phyloP scores from a whole-genome alignment of 2,329 filamentous ascomycete genomes.

The Xylaria sp. region DNA sequence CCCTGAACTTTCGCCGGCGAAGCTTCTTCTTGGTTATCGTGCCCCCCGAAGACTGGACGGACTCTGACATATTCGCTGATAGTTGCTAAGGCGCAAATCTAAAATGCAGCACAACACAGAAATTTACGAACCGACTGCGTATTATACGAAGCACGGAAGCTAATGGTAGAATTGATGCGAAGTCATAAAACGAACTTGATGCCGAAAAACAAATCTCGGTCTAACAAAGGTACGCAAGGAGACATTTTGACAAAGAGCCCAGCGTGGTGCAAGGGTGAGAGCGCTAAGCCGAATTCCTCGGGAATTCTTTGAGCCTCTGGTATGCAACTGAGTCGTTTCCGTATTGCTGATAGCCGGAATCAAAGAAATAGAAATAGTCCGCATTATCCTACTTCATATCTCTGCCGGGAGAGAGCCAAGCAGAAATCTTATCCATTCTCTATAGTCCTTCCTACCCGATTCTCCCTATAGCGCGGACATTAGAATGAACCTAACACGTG shows the following conservation, averaged over 20 bases:
- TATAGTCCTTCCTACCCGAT: no score
- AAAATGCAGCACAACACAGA: background rate
- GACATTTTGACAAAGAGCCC: background rate
- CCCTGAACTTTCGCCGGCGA: background rate
- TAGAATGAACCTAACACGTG: no score
- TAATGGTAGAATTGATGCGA: background rate
- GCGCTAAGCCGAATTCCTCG: background rate
- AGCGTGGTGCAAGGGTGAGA: background rate
- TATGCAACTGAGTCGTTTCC: slow-evolving; percentile 3
- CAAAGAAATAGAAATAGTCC: no score
- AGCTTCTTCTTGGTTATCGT: background rate
- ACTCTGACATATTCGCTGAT: background rate
- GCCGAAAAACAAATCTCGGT: background rate
- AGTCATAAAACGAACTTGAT: background rate
- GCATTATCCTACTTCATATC: no score
- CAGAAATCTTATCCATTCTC: no score
- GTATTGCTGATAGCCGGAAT: background rate
- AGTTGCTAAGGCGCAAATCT: background rate
- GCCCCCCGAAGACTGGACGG: no score
- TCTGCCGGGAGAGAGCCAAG: no score
- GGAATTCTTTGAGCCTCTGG: slow-evolving; percentile 4
- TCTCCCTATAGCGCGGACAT: no score
- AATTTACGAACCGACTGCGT: background rate
- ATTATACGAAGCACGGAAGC: background rate
- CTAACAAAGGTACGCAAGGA: background rate